These are phyloP conservation scores for Elsinoe ampelina DNA, from an alignment of 2,329 filamentous ascomycete species.

Conservation along the genomic window DNA sequence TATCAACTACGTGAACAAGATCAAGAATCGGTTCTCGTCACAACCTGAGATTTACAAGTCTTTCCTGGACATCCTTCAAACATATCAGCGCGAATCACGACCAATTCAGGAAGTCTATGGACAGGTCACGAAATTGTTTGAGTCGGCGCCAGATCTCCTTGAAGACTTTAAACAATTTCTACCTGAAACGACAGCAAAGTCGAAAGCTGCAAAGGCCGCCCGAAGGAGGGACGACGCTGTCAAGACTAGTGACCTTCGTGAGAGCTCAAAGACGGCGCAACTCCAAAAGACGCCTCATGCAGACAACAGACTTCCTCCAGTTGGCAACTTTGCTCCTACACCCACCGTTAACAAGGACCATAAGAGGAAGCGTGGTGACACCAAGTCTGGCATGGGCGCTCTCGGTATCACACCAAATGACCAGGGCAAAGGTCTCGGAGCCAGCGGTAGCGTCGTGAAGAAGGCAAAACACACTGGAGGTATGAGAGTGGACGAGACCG, in stretches of 20 bases:
- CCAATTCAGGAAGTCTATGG: conserved; percentile 97
- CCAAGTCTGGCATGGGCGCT: conserved; percentile 8
- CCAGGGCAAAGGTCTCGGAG: conserved; percentile 2
- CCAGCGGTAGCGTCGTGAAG: conserved; percentile 21
- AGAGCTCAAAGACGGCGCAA: conserved; percentile 34
- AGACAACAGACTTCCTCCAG: conserved; percentile 61
- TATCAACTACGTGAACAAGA: conserved; percentile 99
- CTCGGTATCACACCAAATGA: not conserved
- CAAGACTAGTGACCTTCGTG: conserved; percentile 56
- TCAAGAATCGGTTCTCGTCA: conserved; percentile 97
- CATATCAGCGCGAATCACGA: conserved; percentile 95
- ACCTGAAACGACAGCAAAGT: conserved; percentile 73
- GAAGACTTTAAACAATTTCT: conserved; percentile 99
- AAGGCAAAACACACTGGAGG: conserved; percentile 63
- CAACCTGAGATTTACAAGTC: conserved; percentile 99
- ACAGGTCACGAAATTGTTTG: conserved; percentile 90
- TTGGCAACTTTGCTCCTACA: conserved; percentile 86
- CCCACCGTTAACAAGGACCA: conserved; percentile 77
- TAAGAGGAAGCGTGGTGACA: conserved; percentile 41
- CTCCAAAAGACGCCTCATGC: conserved; percentile 40
- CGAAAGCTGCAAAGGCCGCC: conserved; percentile 46
- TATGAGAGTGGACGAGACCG: conserved; percentile 50
- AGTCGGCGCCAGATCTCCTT: conserved; percentile 81
- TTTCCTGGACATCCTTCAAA: conserved; percentile 95
- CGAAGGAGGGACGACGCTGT: conserved; percentile 56